A percentile compares a stretch with the other conserved stretches of the same genome.
Evolutionary conservation across 371 early-diverging fungal species (phyloP).

Genomic region (Chytridium lagenaria): DNA sequence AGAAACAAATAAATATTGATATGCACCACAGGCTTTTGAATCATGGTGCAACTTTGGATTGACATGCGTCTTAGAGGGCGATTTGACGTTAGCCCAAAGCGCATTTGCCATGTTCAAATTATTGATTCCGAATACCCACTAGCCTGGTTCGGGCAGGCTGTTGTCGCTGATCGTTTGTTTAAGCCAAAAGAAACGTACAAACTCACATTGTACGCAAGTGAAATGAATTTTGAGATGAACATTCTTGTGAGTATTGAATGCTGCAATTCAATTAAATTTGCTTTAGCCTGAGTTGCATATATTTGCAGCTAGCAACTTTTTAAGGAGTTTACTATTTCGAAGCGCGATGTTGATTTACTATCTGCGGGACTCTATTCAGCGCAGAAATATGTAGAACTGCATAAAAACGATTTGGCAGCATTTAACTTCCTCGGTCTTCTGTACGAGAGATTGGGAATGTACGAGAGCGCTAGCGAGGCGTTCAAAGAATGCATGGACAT

Average conservation of each 20-base stretch:
- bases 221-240: constrained; percentile 19
- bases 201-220: constrained; percentile 28
- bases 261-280: neutral
- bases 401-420: constrained; percentile 64
- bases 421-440: constrained; percentile 78
- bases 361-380: constrained; percentile 62
- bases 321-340: constrained; percentile 8
- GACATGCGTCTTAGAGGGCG: constrained; percentile 74
- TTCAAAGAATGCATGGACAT: constrained; percentile 67
- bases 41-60: constrained; percentile 88
- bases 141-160: constrained; percentile 88
- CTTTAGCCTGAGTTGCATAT: constrained; percentile 19
- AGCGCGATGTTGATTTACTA: neutral
- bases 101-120: constrained; percentile 79
- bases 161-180: constrained; percentile 46
- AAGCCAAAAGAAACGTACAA: constrained; percentile 13
- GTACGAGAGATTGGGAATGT: constrained; percentile 73
- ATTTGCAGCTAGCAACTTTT: constrained; percentile 13
- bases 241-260: neutral
- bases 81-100: constrained; percentile 78
- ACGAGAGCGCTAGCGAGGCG: constrained; percentile 69
- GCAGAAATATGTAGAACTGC: constrained; percentile 74
- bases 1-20: neutral
- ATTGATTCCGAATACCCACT: constrained; percentile 80
- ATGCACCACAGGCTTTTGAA: constrained; percentile 56